Percentiles rank a stretch among this genome's conserved stretches.
Conservation (phyloP, 345 rosid genomes). For the Heritiera littoralis region DNA sequence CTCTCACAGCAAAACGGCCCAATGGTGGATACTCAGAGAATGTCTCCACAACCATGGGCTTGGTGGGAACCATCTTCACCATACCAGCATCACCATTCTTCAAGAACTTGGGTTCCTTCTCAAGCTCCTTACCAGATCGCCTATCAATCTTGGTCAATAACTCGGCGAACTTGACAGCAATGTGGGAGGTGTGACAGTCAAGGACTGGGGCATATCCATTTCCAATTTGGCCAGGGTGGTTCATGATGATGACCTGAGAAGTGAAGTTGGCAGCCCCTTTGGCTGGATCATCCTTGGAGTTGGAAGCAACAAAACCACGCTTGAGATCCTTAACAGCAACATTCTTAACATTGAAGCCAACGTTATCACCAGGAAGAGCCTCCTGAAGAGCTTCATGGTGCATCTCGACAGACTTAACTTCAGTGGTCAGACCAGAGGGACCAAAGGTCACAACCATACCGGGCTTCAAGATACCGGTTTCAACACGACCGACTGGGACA, state of each 20-base stretch:
- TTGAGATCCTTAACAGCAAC: constrained; percentile 33
- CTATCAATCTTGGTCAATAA: constrained; percentile 30
- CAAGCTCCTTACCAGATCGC: constrained; percentile 33
- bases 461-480: constrained; percentile 68
- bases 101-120: constrained; percentile 36
- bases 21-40: constrained; percentile 30
- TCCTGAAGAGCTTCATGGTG: constrained; percentile 81
- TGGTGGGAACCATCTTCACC: constrained; percentile 32
- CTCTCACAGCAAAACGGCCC: constrained; percentile 27
- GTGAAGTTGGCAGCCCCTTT: constrained; percentile 33
- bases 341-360: constrained; percentile 31
- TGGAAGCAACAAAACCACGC: constrained; percentile 28
- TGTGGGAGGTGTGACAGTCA: constrained; percentile 34
- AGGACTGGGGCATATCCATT: constrained; percentile 33
- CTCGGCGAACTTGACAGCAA: constrained; percentile 33
- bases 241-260: constrained; percentile 32
- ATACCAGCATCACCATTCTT: constrained; percentile 32
- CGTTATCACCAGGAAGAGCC: constrained; percentile 75
- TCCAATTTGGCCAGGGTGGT: constrained; percentile 36
- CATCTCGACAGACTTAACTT: constrained; percentile 91
- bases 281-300: constrained; percentile 34
- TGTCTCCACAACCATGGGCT: constrained; percentile 32
- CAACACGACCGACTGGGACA: constrained; percentile 79
- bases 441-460: constrained; percentile 79
- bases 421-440: constrained; percentile 74